These are phyloP conservation scores for Aspergillus ochraceus DNA, from an alignment of 2,329 filamentous ascomycete genomes.

Conservation along the genomic window DNA sequence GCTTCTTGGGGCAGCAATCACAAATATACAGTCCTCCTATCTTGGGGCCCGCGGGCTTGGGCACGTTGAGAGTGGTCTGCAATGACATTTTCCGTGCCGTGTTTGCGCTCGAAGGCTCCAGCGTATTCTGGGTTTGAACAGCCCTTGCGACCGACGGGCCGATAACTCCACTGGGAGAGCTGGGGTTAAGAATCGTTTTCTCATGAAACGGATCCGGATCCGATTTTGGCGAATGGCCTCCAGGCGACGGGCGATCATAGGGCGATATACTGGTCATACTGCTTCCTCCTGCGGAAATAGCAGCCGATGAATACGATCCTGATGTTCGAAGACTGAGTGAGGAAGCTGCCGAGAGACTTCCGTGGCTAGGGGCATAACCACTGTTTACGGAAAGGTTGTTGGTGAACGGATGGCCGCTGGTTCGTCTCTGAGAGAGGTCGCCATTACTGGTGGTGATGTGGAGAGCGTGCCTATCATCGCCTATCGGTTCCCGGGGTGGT, in stretches of 20 bases:
- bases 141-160: conserved; percentile 39
- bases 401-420: conserved; percentile 54
- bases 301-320: conserved; percentile 63
- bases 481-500: conserved; percentile 56
- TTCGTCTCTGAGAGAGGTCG: conserved; percentile 57
- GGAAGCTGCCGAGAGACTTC: conserved; percentile 66
- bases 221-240: conserved; percentile 59
- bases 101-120: conserved; percentile 42
- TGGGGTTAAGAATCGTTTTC: conserved; percentile 50
- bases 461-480: conserved; percentile 36
- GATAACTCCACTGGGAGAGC: conserved; percentile 46
- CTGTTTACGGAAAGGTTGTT: conserved; percentile 56
- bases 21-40: conserved; percentile 69
- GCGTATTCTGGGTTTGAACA: conserved; percentile 34
- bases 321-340: conserved; percentile 59
- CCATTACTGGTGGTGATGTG: conserved; percentile 42
- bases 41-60: conserved; percentile 43
- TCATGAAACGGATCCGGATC: conserved; percentile 56
- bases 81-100: conserved; percentile 51
- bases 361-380: conserved; percentile 57
- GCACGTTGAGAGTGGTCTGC: conserved; percentile 31
- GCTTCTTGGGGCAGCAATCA: conserved; percentile 95
- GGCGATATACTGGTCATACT: conserved; percentile 66
- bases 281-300: conserved; percentile 59
- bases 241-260: conserved; percentile 61